Base-by-base conservation (phyloP, 768 basidiomycete genomes). In the Boletus pseudo-olivaceus region DNA sequence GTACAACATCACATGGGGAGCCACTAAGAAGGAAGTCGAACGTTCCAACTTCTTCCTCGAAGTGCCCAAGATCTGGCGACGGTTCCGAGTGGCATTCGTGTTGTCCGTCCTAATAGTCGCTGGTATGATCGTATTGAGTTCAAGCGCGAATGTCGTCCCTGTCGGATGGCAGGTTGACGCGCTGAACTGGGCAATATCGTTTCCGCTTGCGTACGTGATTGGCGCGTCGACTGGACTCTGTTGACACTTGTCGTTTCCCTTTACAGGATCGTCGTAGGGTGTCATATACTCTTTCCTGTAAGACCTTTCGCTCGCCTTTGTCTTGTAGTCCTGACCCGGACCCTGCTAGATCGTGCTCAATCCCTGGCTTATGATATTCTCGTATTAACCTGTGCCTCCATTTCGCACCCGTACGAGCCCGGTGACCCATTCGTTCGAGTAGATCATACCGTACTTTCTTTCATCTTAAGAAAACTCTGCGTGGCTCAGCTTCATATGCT, bases 21-120 rank as follows among this genome's bases (percentile, higher is more conserved):
- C 82, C 7, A 85, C 84, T 15, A 78, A 82, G 62, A 93, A 93
- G 79, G 88, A 90, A 70, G 90, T 94, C 45, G 87, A 93, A 67
- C 79, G 82, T 34, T 90, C 88, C n/a, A 94, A 93, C 67, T 93
- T 96, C 76, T 93, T 89, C 80, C 81, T 87, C 42, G 93, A 96
- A 68, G 83, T 93, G 19, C 93, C 93, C 17, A 82, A 82, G 59
- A 92, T 94, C 65, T 75, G 86, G 71, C 82, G 82, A 60, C 85
- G 91, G 2, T 95, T 91, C 72, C 83, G 87, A 74, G 59, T 81
- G 40, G 77, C 83, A 30, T 75, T 90, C 61, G 50, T 81, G 26
- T 49, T 88, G 42, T 83, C 77, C 30, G 68, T 82, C 56, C n/a
- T 78, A 34, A 51, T 73, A 14, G 73, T 83, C 51, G 76, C 70